A percentile compares a stretch with the other conserved stretches of the same genome.
These are phyloP conservation scores for Cucumis melo DNA, from an alignment of 306 rosid genomes.

Conservation along the genomic window DNA sequence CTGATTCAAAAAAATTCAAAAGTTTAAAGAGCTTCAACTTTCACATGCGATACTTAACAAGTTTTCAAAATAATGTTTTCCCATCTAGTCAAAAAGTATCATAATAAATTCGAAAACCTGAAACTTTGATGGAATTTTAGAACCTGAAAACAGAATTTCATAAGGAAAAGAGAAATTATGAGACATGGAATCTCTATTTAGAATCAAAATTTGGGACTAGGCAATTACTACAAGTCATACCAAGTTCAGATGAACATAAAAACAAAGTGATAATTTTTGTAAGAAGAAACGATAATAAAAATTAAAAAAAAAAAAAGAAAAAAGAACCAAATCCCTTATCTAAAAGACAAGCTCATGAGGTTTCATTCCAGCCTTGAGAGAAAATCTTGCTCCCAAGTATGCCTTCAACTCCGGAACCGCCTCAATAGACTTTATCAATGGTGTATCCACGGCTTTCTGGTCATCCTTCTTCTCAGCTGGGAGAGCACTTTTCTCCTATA, in stretches of 20 bases:
- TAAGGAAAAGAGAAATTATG: neutral
- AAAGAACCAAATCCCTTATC: neutral
- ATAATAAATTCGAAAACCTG: neutral
- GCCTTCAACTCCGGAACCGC: slow-evolving; percentile 1
- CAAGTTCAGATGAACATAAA: neutral
- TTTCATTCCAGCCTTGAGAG: slow-evolving; percentile 12
- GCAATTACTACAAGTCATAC: neutral
- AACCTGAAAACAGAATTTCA: neutral
- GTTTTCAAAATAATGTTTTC: too few relatives aligned
- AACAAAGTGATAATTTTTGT: neutral
- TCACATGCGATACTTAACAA: too few relatives aligned
- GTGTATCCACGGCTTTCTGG: slow-evolving; percentile 10
- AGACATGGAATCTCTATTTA: neutral
- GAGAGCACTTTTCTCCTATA: slow-evolving; percentile 8
- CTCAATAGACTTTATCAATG: slow-evolving; percentile 4
- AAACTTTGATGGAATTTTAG: neutral
- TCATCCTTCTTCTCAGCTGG: slow-evolving; percentile 8
- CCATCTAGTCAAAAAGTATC: too few relatives aligned
- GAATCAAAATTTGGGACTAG: neutral
- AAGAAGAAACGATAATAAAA: too few relatives aligned
- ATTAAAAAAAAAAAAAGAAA: neutral
- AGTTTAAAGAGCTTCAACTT: too few relatives aligned
- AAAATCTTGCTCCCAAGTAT: slow-evolving; percentile 8
- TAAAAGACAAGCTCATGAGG: slow-evolving; percentile 14
- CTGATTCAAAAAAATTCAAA: too few relatives aligned